Conservation (phyloP, 2,329 filamentous ascomycete species). For the Tolypocladium endophyticum region DNA sequence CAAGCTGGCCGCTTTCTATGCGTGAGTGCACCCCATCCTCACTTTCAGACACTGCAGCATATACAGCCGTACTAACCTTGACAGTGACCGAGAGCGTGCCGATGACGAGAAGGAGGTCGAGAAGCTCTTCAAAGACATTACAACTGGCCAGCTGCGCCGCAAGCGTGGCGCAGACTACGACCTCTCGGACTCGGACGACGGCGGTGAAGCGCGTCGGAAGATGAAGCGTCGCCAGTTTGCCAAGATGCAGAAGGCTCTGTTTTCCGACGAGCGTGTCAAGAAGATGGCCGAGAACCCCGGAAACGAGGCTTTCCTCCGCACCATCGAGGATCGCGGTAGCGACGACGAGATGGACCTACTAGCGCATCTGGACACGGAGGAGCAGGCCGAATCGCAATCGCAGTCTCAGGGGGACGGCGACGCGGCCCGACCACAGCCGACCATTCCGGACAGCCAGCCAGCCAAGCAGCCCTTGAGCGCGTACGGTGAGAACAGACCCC, state of each 20-base stretch:
- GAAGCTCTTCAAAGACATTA: slow-evolving; percentile 87
- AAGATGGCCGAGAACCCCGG: slow-evolving; percentile 85
- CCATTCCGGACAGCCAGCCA: slow-evolving; percentile 43
- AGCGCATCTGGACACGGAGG: slow-evolving; percentile 30
- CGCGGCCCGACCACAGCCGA: slow-evolving; percentile 18
- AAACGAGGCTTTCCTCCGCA: slow-evolving; percentile 79
- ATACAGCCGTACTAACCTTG: slow-evolving; percentile 6
- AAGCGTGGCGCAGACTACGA: slow-evolving; percentile 76
- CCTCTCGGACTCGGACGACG: slow-evolving; percentile 85
- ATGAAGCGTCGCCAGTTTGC: slow-evolving; percentile 82
- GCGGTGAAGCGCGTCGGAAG: slow-evolving; percentile 63
- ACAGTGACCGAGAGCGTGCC: slow-evolving; percentile 65
- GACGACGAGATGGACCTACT: slow-evolving; percentile 72
- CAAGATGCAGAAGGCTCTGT: slow-evolving; percentile 80
- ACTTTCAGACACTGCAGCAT: background rate
- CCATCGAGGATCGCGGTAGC: slow-evolving; percentile 71
- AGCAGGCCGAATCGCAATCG: slow-evolving; percentile 24
- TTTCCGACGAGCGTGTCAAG: slow-evolving; percentile 80
- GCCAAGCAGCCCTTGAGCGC: slow-evolving; percentile 22
- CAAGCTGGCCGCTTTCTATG: slow-evolving; percentile 75
- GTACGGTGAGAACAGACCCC: slow-evolving; percentile 36
- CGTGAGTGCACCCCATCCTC: slow-evolving; percentile 49
- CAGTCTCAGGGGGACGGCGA: slow-evolving; percentile 18
- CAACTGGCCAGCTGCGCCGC: slow-evolving; percentile 74
- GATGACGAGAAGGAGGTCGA: slow-evolving; percentile 80